Evolutionary conservation across 2,329 filamentous ascomycete species (phyloP).

Genomic region (Emergomyces africanus): DNA sequence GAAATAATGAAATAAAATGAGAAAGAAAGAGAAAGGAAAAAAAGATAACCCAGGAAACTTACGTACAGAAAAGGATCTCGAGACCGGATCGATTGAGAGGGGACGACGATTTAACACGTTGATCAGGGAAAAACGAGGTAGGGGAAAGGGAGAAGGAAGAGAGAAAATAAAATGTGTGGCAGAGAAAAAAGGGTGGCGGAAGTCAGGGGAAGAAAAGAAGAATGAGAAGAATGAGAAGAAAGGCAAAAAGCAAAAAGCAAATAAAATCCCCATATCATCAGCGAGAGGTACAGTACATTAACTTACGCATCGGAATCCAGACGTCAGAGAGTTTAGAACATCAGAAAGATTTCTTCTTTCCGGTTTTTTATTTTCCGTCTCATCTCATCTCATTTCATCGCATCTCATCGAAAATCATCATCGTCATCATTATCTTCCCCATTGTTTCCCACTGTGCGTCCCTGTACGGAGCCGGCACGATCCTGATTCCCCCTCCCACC

Average conservation of each 20-base stretch:
- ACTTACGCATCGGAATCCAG: not conserved
- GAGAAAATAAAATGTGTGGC: too few relatives aligned
- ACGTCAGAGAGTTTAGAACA: not conserved
- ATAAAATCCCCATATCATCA: not conserved
- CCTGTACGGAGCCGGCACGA: not conserved
- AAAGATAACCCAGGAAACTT: not conserved
- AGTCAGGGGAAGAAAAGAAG: not conserved
- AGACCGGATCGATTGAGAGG: too few relatives aligned
- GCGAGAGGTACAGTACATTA: not conserved
- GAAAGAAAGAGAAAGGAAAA: not conserved
- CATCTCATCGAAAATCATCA: not conserved
- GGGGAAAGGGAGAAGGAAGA: not conserved
- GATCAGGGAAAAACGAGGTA: not conserved
- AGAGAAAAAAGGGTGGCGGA: not conserved
- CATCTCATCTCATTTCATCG: not conserved
- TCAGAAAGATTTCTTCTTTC: not conserved
- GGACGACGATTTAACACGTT: too few relatives aligned
- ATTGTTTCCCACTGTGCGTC: not conserved
- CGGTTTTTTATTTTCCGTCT: not conserved
- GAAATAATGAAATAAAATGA: too few relatives aligned
- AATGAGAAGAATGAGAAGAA: not conserved
- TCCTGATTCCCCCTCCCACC: slow-evolving; percentile 11
- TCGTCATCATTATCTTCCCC: not conserved
- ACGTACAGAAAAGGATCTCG: too few relatives aligned
- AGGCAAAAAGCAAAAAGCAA: not conserved